These are phyloP conservation scores for Corymbia calophylla DNA, from an alignment of 441 rosid genomes.

Conservation along the genomic window DNA sequence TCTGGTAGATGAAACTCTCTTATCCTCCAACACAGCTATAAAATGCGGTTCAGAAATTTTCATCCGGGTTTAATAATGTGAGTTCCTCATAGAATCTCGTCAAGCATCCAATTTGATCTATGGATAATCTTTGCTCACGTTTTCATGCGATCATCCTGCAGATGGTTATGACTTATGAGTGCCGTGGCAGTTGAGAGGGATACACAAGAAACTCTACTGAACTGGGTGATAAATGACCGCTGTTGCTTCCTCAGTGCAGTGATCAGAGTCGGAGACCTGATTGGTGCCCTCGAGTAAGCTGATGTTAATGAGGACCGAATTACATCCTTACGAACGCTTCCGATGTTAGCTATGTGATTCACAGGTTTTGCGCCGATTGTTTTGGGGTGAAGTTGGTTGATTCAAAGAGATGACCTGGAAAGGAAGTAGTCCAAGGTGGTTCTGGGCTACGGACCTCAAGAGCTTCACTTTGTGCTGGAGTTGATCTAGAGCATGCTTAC, in stretches of 20 bases:
- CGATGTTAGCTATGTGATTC: neutral
- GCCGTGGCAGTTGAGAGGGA: neutral
- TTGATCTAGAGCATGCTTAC: neutral
- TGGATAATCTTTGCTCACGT: neutral
- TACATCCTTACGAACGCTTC: neutral
- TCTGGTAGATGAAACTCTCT: neutral
- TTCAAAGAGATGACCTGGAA: neutral
- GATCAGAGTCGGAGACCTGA: neutral
- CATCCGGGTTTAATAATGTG: neutral
- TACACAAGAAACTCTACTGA: neutral
- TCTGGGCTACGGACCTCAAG: neutral
- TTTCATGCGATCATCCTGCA: rapidly evolving
- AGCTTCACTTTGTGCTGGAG: conserved; percentile 4
- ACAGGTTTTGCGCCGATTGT: neutral
- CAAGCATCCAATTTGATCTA: neutral
- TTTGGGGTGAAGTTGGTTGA: neutral
- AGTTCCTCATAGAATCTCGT: neutral
- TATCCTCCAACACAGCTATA: neutral
- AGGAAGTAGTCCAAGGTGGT: neutral
- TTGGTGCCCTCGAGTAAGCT: neutral
- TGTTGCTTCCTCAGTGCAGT: neutral
- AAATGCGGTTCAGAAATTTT: neutral
- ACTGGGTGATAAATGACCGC: neutral
- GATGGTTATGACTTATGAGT: neutral
- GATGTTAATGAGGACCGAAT: neutral